Base-by-base conservation (phyloP, 1,139 yeast genomes). In the Sugiyamaella japonica region DNA sequence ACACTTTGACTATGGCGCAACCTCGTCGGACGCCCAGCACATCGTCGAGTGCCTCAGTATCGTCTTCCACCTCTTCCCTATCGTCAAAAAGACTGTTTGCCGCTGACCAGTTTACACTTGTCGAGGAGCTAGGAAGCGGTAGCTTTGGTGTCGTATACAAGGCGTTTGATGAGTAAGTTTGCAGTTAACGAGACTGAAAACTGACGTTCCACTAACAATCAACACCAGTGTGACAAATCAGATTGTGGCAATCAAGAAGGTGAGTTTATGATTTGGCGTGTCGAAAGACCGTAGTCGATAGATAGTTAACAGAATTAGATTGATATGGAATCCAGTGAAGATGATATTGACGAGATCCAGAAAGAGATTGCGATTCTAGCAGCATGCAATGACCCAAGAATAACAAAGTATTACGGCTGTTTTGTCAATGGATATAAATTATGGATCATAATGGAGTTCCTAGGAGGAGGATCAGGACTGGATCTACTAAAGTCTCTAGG, bases 111-210 rank as follows among this genome's bases (percentile, higher is more conserved):
- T 83, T 82, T 61, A 75, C 82, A 48, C 78, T 89, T 3, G 79
- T 79, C 59, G 91, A 86, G 61, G 91, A 88, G 67, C 83, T 89
- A 1, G 97, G 97, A 1, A 75, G 88, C 54, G 97, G 97, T 0
- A 91, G 93, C 3, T 89, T 89, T 69, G 97, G 97, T 0, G 87
- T 85, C 1, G 97, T 89, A 1, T 89, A 85, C 71, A 75, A 85
- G 49, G 97, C 93, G 0, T 67, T 82, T 8, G 83, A 86, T 61
- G 76, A 75, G 48, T 42, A 42, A 42, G 48, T 47, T 32, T 25
- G 49, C 25, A 20, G 25, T 20, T n/a, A n/a, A n/a, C n/a, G n/a
- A n/a, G n/a, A n/a, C 25, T 20, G 5, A 20, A n/a, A n/a, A 20
- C 25, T 20, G 25, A 20, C 25, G 25, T 20, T 20, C 6, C 25